Evolutionary conservation across 768 basidiomycete species (phyloP).

Genomic region (Fistulinella prunicolor): DNA sequence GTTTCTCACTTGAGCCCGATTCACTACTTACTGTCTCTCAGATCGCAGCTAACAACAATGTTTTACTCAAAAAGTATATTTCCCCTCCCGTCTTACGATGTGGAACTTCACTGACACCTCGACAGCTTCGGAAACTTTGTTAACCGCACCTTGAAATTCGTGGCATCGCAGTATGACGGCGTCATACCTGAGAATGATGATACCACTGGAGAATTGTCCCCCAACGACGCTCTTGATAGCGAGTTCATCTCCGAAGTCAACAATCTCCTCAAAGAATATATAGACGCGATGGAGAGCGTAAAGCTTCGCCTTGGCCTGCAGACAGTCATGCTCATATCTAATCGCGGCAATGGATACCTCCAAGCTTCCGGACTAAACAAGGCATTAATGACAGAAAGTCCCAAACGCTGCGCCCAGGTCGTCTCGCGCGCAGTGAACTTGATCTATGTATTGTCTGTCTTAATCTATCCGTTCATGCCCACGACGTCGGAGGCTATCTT

Average conservation of each 20-base stretch:
- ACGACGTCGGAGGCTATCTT: constrained; percentile 79
- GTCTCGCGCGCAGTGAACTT: constrained; percentile 88
- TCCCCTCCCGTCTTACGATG: neutral
- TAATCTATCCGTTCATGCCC: constrained; percentile 97
- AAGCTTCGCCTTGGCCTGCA: constrained; percentile 87
- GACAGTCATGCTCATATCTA: constrained; percentile 86
- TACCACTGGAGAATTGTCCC: constrained; percentile 63
- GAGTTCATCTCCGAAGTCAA: constrained; percentile 84
- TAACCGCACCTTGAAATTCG: constrained; percentile 91
- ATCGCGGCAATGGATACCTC: constrained; percentile 90
- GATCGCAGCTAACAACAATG: constrained; percentile 91
- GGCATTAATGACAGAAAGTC: constrained; percentile 76
- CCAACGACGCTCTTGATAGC: constrained; percentile 61
- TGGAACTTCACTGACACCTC: neutral
- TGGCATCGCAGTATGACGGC: constrained; percentile 77
- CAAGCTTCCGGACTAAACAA: constrained; percentile 91
- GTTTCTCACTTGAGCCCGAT: neutral
- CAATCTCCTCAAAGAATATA: constrained; percentile 71
- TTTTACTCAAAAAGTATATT: constrained; percentile 86
- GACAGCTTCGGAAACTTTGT: constrained; percentile 94
- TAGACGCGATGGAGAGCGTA: constrained; percentile 85
- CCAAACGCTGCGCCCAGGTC: constrained; percentile 86
- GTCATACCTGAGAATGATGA: constrained; percentile 79
- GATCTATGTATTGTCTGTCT: constrained; percentile 83
- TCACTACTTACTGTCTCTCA: constrained; percentile 26